Percentiles rank a stretch among this genome's conserved stretches.
Evolutionary conservation across 169 alveolate genomes (phyloP).

Genomic region (Cryptosporidium ubiquitum): DNA sequence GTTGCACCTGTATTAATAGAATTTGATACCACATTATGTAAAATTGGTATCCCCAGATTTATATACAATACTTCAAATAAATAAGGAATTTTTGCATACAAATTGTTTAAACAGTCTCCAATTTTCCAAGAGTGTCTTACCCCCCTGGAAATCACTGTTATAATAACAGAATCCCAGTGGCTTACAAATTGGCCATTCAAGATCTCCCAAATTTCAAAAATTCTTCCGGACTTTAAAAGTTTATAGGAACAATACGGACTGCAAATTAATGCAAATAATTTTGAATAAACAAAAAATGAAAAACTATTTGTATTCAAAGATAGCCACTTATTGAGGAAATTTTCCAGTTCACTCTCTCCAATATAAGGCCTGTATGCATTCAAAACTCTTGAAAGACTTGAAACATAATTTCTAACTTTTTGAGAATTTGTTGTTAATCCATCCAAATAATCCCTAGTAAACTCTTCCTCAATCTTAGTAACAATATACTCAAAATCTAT

Average conservation of each 20-base stretch:
- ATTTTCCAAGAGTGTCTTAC: constrained; percentile 60
- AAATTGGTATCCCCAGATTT: constrained; percentile 47
- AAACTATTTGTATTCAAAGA: constrained; percentile 2
- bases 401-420: constrained; percentile 16
- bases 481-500: constrained; percentile 8
- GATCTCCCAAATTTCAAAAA: constrained; percentile 59
- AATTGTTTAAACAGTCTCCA: not conserved
- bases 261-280: constrained; percentile 15
- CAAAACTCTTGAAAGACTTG: constrained; percentile 30
- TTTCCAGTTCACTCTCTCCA: constrained; percentile 4
- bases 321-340: constrained; percentile 28
- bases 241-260: constrained; percentile 17
- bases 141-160: constrained; percentile 56
- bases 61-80: constrained; percentile 36
- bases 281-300: constrained; percentile 57
- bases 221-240: constrained; percentile 14
- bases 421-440: not conserved
- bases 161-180: constrained; percentile 58
- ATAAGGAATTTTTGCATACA: constrained; percentile 12
- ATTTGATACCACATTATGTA: constrained; percentile 35
- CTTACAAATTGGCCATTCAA: constrained; percentile 26
- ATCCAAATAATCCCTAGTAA: constrained; percentile 37
- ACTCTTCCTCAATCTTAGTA: constrained; percentile 24
- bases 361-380: constrained; percentile 42
- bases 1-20: constrained; percentile 64